Percentiles rank a stretch among this genome's conserved stretches.
Evolutionary conservation across 139 green algal species (phyloP).

Genomic region (Raphidocelis subcapitata): DNA sequence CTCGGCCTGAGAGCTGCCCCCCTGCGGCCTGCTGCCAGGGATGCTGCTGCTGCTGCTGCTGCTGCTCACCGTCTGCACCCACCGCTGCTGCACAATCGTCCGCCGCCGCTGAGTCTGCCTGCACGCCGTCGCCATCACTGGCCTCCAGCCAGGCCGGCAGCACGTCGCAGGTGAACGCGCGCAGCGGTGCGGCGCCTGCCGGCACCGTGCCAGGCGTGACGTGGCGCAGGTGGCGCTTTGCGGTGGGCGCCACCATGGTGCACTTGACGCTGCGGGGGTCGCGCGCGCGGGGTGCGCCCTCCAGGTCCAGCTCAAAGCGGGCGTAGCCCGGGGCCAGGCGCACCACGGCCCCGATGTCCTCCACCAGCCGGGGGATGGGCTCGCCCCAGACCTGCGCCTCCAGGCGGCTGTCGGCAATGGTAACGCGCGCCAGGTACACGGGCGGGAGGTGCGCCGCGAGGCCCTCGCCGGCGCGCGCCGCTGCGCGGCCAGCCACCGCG

Average conservation of each 20-base stretch:
- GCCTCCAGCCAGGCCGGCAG: no score
- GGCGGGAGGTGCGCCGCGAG: constrained; percentile 37
- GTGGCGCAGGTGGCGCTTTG: constrained; percentile 72
- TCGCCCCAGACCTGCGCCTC: constrained; percentile 45
- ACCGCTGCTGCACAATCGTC: no score
- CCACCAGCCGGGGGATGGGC: constrained; percentile 39
- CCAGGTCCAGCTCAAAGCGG: constrained; percentile 56
- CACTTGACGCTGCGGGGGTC: constrained; percentile 55
- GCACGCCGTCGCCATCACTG: no score
- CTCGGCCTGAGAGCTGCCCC: no score
- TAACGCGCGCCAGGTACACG: constrained; percentile 44
- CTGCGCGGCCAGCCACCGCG: neutral
- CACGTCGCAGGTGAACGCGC: constrained; percentile 23
- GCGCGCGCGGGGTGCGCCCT: constrained; percentile 51
- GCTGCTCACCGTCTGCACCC: no score
- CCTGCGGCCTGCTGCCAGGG: no score
- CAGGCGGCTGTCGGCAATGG: constrained; percentile 23
- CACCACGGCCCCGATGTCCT: constrained; percentile 46
- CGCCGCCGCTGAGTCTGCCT: no score
- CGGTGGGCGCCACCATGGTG: constrained; percentile 59
- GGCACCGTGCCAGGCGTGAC: constrained; percentile 41
- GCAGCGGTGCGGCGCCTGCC: neutral
- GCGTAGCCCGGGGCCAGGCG: constrained; percentile 60
- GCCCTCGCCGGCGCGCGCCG: constrained; percentile 5
- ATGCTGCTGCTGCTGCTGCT: no score